A percentile compares a stretch with the other conserved stretches of the same genome.
phyloP scores from a whole-genome alignment of 495 filamentous ascomycete genomes.

The Aspergillus egyptiacus region DNA sequence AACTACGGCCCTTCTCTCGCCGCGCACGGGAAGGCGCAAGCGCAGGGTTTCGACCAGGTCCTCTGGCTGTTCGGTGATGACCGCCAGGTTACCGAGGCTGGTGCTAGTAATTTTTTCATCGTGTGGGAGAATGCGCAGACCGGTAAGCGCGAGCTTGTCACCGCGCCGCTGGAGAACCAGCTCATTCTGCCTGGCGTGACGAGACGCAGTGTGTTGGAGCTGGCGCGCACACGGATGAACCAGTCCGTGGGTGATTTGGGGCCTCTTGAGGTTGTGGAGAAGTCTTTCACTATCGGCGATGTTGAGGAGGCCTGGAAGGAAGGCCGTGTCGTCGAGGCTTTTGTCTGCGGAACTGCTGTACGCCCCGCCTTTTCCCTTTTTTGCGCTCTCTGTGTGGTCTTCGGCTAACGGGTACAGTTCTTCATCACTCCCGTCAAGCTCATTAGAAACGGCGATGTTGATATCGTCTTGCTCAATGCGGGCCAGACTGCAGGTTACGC shows the following conservation, averaged over 20 bases:
- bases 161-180: slow-evolving; percentile 71
- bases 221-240: slow-evolving; percentile 58
- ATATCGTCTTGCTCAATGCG: slow-evolving; percentile 59
- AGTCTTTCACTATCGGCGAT: slow-evolving; percentile 73
- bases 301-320: slow-evolving; percentile 65
- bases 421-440: slow-evolving; percentile 71
- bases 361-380: slow-evolving; percentile 22
- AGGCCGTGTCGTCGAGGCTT: slow-evolving; percentile 75
- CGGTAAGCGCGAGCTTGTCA: slow-evolving; percentile 67
- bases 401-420: slow-evolving; percentile 43
- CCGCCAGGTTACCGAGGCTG: slow-evolving; percentile 78
- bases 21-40: slow-evolving; percentile 65
- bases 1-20: slow-evolving; percentile 83
- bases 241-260: slow-evolving; percentile 39
- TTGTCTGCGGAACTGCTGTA: slow-evolving; percentile 83
- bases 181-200: slow-evolving; percentile 86
- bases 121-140: slow-evolving; percentile 64
- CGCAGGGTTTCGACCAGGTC: slow-evolving; percentile 73
- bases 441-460: slow-evolving; percentile 65
- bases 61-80: slow-evolving; percentile 83
- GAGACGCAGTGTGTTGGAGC: slow-evolving; percentile 64
- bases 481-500: slow-evolving; percentile 60
- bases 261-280: slow-evolving; percentile 67
- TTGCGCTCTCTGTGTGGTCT: background rate
- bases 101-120: slow-evolving; percentile 90